Evolutionary conservation across 306 rosid species (phyloP), one percentile per base, ranked within the genome.

Genomic region (Sicyos baderoa): DNA sequence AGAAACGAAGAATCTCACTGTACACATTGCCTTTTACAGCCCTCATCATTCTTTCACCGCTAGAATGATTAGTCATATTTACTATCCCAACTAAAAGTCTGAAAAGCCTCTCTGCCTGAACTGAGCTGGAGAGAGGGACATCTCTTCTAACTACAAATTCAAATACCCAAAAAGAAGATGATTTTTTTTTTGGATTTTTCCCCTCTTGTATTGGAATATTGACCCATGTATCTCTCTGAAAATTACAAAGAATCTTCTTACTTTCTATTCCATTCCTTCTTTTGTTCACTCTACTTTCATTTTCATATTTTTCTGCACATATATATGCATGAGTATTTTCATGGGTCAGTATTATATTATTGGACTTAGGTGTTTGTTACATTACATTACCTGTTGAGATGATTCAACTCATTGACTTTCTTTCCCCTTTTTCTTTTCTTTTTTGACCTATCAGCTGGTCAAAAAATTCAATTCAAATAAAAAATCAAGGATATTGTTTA

Each of bases 1-100:
- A 81, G 42, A 75, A 70, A 77, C 78, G 87, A 86, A 87, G 97
- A 89, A 87, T 92, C 93, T 86, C 84, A 85, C 77, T 78, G 80
- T 79, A 67, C 71, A 75, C 74, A 54, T 72, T 55, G 61, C 55
- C 70, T 65, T 45, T 83, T 75, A 76, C 79, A 76, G 85, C 78
- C 79, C 84, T 79, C 85, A 91, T 82, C 86, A 84, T 86, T 84
- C 85, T 86, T 82, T 89, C 86, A 50, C 84, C 71, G 53, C 86
- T 75, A 58, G 84, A 84, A 87, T 89, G 78, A 89, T 87, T 78
- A 82, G 84, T 77, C 83, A 67, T 89, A 53, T 51, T 86, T 89
- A 82, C 94, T 78, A 67, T 76, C 64, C 32, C 91, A 72, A 80
- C 81, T 66, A 70, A 54, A n/a, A 6, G 44, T 42, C 44, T 67